Percentiles rank a stretch among this genome's conserved stretches.
Conservation (phyloP, 352 stramenopile genomes). For the Phytophthora melonis region DNA sequence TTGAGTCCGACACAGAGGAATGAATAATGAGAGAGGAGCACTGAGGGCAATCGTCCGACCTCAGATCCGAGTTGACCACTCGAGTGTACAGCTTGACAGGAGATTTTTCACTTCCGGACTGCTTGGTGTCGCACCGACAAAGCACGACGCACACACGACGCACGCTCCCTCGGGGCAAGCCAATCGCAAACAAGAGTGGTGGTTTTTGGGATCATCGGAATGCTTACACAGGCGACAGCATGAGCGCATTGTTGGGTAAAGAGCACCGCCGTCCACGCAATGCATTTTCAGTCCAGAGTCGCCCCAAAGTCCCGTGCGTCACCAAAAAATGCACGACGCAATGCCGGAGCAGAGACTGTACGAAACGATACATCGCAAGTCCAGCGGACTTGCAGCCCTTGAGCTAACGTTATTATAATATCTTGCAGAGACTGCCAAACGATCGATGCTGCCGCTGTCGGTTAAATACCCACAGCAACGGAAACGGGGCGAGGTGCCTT, state of each 20-base stretch:
- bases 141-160: constrained; percentile 3
- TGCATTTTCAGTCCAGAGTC: constrained; percentile 15
- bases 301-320: constrained; percentile 17
- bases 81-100: constrained; percentile 13
- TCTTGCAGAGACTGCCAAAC: no score
- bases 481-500: no score
- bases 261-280: constrained; percentile 18
- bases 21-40: constrained; percentile 21
- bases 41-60: background rate
- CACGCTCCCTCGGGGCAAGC: constrained; percentile 1
- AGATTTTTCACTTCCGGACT: constrained; percentile 7
- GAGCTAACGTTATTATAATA: no score
- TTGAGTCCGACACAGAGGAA: constrained; percentile 19
- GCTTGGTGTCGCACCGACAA: constrained; percentile 24
- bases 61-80: constrained; percentile 3
- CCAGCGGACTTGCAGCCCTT: no score
- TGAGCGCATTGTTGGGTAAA: constrained; percentile 5
- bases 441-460: no score
- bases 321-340: constrained; percentile 30
- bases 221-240: background rate
- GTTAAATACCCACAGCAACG: no score
- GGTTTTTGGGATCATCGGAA: constrained; percentile 27
- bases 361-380: constrained; percentile 5
- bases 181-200: constrained; percentile 26
- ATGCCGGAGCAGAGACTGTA: constrained; percentile 15